These are phyloP conservation scores for Cucumis hystrix DNA, from an alignment of 306 rosid genomes.

Conservation along the genomic window DNA sequence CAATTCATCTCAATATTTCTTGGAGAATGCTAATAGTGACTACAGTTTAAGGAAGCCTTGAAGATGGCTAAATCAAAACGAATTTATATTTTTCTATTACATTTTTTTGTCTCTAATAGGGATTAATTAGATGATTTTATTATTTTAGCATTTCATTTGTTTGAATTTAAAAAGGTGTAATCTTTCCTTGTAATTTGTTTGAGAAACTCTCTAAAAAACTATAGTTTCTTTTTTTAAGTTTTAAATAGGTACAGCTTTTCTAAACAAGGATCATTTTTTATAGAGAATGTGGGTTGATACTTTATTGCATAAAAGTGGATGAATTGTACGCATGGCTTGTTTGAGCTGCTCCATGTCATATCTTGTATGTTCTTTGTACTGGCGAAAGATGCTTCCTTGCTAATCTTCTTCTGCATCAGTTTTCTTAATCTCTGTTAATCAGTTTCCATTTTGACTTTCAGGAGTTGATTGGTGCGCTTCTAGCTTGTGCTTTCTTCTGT, in stretches of 20 bases:
- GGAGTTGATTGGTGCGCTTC: conserved; percentile 84
- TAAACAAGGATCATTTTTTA: neutral
- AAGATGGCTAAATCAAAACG: neutral
- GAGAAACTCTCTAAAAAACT: neutral
- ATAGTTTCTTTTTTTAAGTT: neutral
- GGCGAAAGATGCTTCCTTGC: neutral
- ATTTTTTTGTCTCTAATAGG: neutral
- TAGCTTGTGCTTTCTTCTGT: conserved; percentile 73
- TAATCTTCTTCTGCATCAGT: neutral
- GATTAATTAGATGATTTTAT: neutral
- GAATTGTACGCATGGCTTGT: neutral
- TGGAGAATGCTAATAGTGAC: neutral
- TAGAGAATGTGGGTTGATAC: neutral
- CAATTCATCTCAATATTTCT: neutral
- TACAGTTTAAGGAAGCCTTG: neutral
- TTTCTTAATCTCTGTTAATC: neutral
- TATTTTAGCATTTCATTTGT: neutral
- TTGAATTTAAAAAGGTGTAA: neutral
- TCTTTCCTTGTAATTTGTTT: neutral
- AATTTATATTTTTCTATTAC: neutral
- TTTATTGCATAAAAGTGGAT: neutral
- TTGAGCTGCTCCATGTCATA: neutral
- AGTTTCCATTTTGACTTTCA: conserved; percentile 25
- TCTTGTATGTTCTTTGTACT: neutral
- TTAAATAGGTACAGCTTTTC: neutral